These are phyloP conservation scores for Sclerotinia borealis DNA, from an alignment of 2,329 filamentous ascomycete species.

Conservation along the genomic window DNA sequence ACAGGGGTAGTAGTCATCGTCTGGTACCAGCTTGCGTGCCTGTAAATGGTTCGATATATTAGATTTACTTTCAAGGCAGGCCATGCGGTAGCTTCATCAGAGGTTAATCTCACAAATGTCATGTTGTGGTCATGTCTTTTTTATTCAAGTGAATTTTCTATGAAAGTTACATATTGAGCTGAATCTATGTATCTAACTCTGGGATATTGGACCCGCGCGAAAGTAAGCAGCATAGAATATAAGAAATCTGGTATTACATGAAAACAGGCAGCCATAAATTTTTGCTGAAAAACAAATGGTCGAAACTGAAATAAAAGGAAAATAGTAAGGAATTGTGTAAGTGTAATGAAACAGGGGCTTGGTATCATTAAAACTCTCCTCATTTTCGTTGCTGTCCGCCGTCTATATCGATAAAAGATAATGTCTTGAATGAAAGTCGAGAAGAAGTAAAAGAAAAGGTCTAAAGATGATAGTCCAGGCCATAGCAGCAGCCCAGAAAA, in stretches of 20 bases:
- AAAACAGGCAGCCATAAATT: constrained; percentile 4
- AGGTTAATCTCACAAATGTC: background rate
- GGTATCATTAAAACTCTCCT: constrained; percentile 2
- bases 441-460: background rate
- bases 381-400: constrained; percentile 1
- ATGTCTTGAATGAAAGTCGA: background rate
- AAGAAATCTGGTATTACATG: background rate
- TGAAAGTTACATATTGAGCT: constrained; percentile 7
- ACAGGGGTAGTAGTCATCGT: background rate
- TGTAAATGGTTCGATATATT: background rate
- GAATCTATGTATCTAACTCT: background rate
- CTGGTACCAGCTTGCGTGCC: background rate
- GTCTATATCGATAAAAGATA: background rate
- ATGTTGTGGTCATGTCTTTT: background rate
- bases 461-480: background rate
- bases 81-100: background rate
- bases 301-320: background rate
- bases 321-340: background rate
- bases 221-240: constrained; percentile 4
- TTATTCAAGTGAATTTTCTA: background rate
- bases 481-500: background rate
- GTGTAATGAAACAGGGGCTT: background rate
- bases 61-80: background rate
- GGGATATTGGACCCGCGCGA: background rate
- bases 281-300: background rate